Conservation (phyloP, 2,329 filamentous ascomycete species). For the Colletotrichum coccodes region DNA sequence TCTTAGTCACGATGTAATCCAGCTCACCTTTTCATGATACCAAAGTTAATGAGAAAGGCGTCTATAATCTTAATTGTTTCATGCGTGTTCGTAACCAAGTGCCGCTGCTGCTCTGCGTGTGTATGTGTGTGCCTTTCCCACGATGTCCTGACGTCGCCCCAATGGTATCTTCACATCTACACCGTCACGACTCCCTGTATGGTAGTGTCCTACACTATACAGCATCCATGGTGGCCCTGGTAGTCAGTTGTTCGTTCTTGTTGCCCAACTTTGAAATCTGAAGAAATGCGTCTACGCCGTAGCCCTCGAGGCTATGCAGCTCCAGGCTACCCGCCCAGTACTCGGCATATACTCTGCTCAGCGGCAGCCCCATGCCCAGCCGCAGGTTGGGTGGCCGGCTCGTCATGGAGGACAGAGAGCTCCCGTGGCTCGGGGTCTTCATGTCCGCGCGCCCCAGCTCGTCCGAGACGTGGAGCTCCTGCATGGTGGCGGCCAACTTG, state of each 20-base stretch:
- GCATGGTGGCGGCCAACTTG: constrained; percentile 90
- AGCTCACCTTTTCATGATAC: constrained; percentile 59
- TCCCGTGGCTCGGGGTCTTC: constrained; percentile 57
- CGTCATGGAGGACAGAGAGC: constrained; percentile 82
- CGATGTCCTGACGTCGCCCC: constrained; percentile 2
- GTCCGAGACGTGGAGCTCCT: constrained; percentile 75
- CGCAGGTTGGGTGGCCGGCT: constrained; percentile 86
- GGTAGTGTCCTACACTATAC: constrained; percentile 55
- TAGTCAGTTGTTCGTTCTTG: constrained; percentile 94
- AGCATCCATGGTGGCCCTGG: constrained; percentile 80
- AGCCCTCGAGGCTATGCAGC: constrained; percentile 92
- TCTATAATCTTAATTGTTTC: constrained; percentile 27
- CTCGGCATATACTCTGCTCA: constrained; percentile 95
- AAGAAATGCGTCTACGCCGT: constrained; percentile 94
- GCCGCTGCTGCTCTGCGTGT: background rate
- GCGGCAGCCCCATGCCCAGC: constrained; percentile 90
- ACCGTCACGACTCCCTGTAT: background rate
- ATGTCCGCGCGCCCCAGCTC: constrained; percentile 52
- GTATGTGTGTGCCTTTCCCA: constrained; percentile 3
- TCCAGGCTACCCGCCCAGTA: constrained; percentile 97
- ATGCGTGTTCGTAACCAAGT: constrained; percentile 23
- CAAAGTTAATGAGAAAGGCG: constrained; percentile 51
- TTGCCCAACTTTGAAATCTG: constrained; percentile 97
- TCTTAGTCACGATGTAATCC: constrained; percentile 54
- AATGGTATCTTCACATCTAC: constrained; percentile 32